Base-by-base conservation (phyloP, 148 eudicot species). In the Polygonum aviculare region DNA sequence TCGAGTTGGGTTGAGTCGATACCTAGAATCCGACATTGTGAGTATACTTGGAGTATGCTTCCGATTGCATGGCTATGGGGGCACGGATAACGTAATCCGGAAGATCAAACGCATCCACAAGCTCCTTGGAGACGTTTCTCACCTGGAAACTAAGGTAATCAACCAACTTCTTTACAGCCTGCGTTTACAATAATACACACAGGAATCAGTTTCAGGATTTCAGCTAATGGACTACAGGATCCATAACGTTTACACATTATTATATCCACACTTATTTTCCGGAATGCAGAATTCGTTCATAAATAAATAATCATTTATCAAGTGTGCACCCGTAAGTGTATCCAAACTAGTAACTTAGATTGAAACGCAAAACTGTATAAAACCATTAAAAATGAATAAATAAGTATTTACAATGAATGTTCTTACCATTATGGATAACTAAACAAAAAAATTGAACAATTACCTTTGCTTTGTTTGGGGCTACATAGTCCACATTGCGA, bases 391-490 rank as follows among this genome's bases (percentile, higher is more conserved):
- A 7, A 7, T 2, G 4, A 39, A 39, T 39, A 39, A 39, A 39
- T 2, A 39, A 39, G 0, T 39, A 39, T 0, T 39, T 39, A 39
- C 41, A 39, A 4, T 39, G 41, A 39, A 39, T 39, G 41, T 39
- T 39, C 41, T 39, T 39, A 39, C 41, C 41, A 39, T 39, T 2
- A 39, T 39, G 41, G 6, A 39, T 39, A 3, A 39, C 1, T 39
- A 39, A 39, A 41, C 31, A 41, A 41, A 41, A 41, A 4, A 8
- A 0, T 19, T 38, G 31, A 18, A 21, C 5, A 7, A 48, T 74
- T 88, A 94, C 98, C 98, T 92, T 94, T 16, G 98, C 98, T 81
- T 94, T 94, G 84, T 94, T 94, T 2, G 97, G 98, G 59, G 98
- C 96, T 67, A 94, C 93, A 78, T 92, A 94, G 83, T 94, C 97